A percentile compares a stretch with the other conserved stretches of the same genome.
These are phyloP conservation scores for Xylaria palmicola DNA, from an alignment of 495 filamentous ascomycete genomes.

Conservation along the genomic window DNA sequence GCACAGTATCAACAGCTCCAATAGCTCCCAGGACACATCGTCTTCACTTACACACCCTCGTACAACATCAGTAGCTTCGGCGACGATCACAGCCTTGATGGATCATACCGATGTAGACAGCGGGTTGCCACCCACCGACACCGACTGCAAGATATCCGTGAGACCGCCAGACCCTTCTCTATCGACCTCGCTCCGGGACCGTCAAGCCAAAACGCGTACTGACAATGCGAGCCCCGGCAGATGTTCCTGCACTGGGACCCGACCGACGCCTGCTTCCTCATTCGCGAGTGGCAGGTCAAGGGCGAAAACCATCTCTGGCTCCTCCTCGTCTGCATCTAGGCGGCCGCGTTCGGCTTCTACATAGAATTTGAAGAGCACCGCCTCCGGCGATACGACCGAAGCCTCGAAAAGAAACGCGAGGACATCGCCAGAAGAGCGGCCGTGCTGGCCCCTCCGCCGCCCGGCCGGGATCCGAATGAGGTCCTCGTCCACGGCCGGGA, in stretches of 20 bases:
- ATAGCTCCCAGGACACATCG: no score
- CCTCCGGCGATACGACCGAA: conserved; percentile 65
- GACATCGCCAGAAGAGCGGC: conserved; percentile 35
- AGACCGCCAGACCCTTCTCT: not conserved
- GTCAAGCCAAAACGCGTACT: not conserved
- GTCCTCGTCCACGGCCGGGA: no score
- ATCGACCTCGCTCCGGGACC: not conserved
- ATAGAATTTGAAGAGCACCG: no score
- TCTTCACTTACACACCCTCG: not conserved
- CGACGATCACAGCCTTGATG: not conserved
- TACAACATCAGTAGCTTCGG: not conserved
- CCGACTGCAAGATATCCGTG: not conserved
- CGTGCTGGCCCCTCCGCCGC: no score
- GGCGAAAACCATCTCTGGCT: no score
- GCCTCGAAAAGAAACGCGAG: no score
- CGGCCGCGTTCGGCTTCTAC: conserved; percentile 59
- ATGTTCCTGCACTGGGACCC: conserved; percentile 83
- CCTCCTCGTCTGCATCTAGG: conserved; percentile 73
- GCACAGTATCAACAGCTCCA: not conserved
- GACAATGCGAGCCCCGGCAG: conserved; percentile 28
- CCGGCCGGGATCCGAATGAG: no score
- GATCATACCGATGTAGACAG: not conserved
- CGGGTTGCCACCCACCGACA: not conserved
- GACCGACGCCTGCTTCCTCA: conserved; percentile 70
- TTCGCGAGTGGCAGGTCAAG: conserved; percentile 66